Evolutionary conservation across 75 land plant genomes (phyloP), one percentile per base, ranked within the genome.

Genomic region (Pinus taeda): DNA sequence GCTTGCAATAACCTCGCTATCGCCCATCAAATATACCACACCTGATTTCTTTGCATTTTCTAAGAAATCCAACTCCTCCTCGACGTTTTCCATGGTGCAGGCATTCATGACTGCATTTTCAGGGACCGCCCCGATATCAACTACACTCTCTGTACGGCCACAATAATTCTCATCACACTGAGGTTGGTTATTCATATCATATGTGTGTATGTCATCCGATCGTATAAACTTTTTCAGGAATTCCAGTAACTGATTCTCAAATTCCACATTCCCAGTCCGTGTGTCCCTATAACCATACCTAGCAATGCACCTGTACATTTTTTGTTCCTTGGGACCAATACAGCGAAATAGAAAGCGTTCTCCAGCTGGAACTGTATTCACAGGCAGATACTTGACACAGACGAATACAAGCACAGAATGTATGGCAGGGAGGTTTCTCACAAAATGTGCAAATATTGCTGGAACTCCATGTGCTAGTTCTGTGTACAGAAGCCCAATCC

Each of bases 391-490:
- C 77, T 87, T 92, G 15, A 92, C 79, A 5, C 90, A 88, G 26
- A 92, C 87, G 56, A 92, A 81, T 3, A 90, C 82, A 0, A 90
- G 59, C 1, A 90, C 83, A 2, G 93, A 86, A 79, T 90, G 92
- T 2, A 89, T 56, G 21, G 93, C 84, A 0, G 89, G 90, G 15
- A 92, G 59, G 53, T 84, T 89, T 42, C 75, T 67, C 12, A 89
- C 42, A 26, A 83, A 90, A 42, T 89, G 92, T 1, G 83, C 78
- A 74, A 92, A 89, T 62, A 87, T 87, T 21, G 90, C 79, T 13
- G 94, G 92, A 21, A 92, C 82, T 24, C 92, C 94, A 36, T 82
- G 90, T 3, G 85, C 85, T 9, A 93, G 85, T 72, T 90, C 93
- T 7, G 86, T 86, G 78, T 93, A 90, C 12, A 93, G 57, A 13